Evolutionary conservation across 2,329 filamentous ascomycete species (phyloP), one percentile per base, ranked within the genome.

Genomic region (Sarocladium oryzae): DNA sequence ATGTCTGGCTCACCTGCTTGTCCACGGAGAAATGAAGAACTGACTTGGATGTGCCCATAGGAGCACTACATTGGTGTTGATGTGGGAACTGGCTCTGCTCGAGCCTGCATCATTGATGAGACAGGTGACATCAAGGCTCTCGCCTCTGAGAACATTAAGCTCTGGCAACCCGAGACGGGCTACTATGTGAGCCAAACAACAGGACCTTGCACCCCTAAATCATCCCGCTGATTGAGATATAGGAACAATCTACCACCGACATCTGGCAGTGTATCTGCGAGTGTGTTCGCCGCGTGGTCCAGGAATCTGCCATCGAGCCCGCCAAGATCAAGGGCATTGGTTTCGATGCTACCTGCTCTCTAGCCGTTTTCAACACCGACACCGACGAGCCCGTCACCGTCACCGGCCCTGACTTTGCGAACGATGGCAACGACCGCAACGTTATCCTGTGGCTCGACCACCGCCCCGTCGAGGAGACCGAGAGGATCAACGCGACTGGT

Each of bases 391-490:
- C 93, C 2, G 77, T 96, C 45, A 79, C 86, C n/a, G 89, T 99
- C 20, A 96, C 91, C 2, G 89, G 88, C 0, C 91, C 90, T 2
- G 82, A 88, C 60, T 97, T 96, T 61, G 52, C 59, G 52, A 80
- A 87, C 59, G 84, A 86, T 58, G 84, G 82, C 51, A 86, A 91
- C 60, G 89, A 96, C 66, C 88, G 90, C 58, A 99, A 99, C 65
- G 88, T 99, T 61, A 90, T 99, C 53, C 77, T 99, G 21, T 99
- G 93, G 93, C 85, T 99, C 52, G 93, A 99, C 69, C 93, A 99
- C 69, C 84, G 93, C 35, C 89, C 93, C 1, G 82, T 93, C 13
- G 82, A 88, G 54, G 93, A 99, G 76, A 95, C 92, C 0, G 85
- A 88, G 56, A 87, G 88, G 71, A 95, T 99, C 73, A 99, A 99